These are phyloP conservation scores for Hanseniaspora pseudoguilliermondii DNA, from an alignment of 805 yeast genomes.

Conservation along the genomic window DNA sequence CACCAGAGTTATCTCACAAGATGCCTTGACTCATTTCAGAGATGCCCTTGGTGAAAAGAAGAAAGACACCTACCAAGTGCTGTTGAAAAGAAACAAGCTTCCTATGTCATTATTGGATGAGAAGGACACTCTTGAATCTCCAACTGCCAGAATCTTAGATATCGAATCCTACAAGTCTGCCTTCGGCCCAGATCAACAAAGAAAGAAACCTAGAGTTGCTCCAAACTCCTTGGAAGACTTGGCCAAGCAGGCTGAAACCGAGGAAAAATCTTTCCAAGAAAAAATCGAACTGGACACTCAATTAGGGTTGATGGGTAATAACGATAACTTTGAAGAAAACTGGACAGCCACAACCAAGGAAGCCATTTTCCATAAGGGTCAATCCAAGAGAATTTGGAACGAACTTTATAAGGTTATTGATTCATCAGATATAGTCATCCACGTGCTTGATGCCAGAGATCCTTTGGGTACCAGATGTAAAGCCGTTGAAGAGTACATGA, in stretches of 20 bases:
- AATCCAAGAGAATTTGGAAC: conserved; percentile 97
- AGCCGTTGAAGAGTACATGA: conserved; percentile 83
- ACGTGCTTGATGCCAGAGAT: conserved; percentile 94
- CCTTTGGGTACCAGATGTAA: conserved; percentile 93
- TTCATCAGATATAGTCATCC: conserved; percentile 93
- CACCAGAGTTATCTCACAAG: conserved; percentile 94
- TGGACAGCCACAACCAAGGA: conserved; percentile 87
- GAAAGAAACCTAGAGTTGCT: conserved; percentile 77
- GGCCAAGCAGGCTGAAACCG: conserved; percentile 44
- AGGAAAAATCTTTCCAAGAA: conserved; percentile 51
- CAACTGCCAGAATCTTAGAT: conserved; percentile 69
- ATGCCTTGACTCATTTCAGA: conserved; percentile 85
- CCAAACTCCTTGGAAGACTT: conserved; percentile 71
- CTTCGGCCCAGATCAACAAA: conserved; percentile 90
- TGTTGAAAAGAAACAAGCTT: conserved; percentile 75
- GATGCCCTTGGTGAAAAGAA: conserved; percentile 83
- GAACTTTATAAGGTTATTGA: conserved; percentile 93
- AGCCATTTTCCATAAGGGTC: conserved; percentile 91
- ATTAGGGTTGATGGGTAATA: conserved; percentile 67
- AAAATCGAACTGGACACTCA: conserved; percentile 64
- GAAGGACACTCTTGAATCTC: conserved; percentile 61
- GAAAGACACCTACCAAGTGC: conserved; percentile 72
- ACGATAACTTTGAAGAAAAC: conserved; percentile 49
- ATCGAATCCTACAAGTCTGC: conserved; percentile 72
- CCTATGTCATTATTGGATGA: conserved; percentile 94